These are phyloP conservation scores for Kitagawia praeruptora DNA, from an alignment of 129 eudicot genomes.

Conservation along the genomic window DNA sequence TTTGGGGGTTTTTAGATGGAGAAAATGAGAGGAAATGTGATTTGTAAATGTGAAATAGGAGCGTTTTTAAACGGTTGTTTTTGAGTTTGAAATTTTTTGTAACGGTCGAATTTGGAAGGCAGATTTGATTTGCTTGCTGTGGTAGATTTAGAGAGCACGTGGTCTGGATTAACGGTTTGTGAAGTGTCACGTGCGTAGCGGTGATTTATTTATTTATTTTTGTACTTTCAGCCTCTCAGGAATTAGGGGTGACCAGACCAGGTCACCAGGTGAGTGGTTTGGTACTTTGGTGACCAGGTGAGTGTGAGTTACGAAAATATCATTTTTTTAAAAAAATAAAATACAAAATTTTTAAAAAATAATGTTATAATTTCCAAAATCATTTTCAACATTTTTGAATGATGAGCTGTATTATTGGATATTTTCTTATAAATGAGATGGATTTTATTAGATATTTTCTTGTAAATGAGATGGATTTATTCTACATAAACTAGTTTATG, in stretches of 20 bases:
- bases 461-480: too few species aligned
- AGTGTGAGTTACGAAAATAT: too few species aligned
- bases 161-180: not conserved
- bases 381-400: too few species aligned
- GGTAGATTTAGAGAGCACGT: not conserved
- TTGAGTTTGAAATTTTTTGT: constrained; percentile 26
- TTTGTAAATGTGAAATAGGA: constrained; percentile 6
- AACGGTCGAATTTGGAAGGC: constrained; percentile 43
- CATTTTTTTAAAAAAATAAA: too few species aligned
- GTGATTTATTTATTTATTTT: not conserved
- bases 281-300: not conserved
- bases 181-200: not conserved
- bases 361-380: too few species aligned
- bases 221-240: not conserved
- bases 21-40: constrained; percentile 8
- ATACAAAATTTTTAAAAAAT: too few species aligned
- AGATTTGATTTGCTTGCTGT: not conserved
- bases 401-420: too few species aligned
- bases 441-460: too few species aligned
- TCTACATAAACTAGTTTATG: too few species aligned
- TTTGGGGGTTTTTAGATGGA: not conserved
- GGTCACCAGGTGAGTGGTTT: not conserved
- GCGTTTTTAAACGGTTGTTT: constrained; percentile 22
- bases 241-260: not conserved
- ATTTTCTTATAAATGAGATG: too few species aligned